Base-by-base conservation (phyloP, 1,139 yeast species). In the Eremothecium cymbalariae region DNA sequence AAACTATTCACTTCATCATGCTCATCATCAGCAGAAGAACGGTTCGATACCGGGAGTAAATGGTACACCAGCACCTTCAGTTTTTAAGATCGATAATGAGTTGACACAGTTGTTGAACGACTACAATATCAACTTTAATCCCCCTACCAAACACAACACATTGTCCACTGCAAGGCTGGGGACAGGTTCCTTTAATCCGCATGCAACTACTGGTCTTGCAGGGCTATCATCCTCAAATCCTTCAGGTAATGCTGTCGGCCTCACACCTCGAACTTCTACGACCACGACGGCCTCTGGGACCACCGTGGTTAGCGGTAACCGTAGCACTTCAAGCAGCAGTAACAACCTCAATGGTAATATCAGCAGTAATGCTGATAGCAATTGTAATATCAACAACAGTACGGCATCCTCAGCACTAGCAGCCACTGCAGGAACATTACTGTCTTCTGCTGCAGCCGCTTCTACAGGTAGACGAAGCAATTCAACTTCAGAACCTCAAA, bases 61-160 rank as follows among this genome's bases (percentile, higher is more conserved):
- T 11, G 30, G 30, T n/a, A 17, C 7, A 11, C 21, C 21, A 4
- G 18, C 31, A 21, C 30, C 31, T 4, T 32, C 39, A 11, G 42
- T 37, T 7, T 37, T 33, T 33, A 44, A 37, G 18, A 45, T 44
- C 20, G 53, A 45, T 31, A 40, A 42, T 28, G 51, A 52, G 14
- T 34, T 50, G 9, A 40, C 51, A 6, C 50, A 52, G 30, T 42
- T 46, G 12, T 36, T 53, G 22, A 46, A 44, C 34, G 56, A 44
- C 11, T 55, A 52, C 34, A 50, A 53, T 32, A 41, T 53, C 42
- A 48, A 48, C 33, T 50, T 48, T 18, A 27, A 17, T 17, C 12
- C 30, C 5, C 30, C 19, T 4, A n/a, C 30, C 5, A 27, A 27
- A 35, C 32, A n/a, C 34, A 28, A 18, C 15, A 28, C 5, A 18